Percentiles rank a stretch among this genome's conserved stretches.
Evolutionary conservation across 2,329 filamentous ascomycete genomes (phyloP).

Genomic region (Colletotrichum sp.): DNA sequence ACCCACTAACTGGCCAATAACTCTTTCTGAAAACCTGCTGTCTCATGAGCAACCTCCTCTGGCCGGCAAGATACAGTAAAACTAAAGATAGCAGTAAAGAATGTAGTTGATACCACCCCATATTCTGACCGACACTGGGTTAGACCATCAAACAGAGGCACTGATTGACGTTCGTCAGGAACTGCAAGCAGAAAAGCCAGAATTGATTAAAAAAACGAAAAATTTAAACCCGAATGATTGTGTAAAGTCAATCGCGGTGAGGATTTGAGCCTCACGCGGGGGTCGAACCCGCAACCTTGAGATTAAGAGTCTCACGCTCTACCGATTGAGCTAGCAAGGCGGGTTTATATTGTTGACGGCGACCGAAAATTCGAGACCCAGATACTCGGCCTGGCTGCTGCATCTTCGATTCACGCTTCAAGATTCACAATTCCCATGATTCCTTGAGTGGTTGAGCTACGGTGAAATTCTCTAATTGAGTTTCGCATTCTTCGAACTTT

Average conservation of each 20-base stretch:
- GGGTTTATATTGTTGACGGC: not conserved
- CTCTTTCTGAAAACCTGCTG: not conserved
- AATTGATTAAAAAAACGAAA: not conserved
- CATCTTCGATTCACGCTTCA: not conserved
- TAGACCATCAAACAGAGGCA: not conserved
- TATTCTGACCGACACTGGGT: not conserved
- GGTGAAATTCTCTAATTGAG: not conserved
- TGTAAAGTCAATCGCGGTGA: not conserved
- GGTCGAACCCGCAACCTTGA: conserved; percentile 27
- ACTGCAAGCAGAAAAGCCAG: not conserved
- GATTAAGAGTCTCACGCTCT: conserved; percentile 62
- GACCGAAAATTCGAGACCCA: not conserved
- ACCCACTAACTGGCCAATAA: not conserved
- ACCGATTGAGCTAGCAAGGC: conserved; percentile 22
- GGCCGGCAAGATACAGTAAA: not conserved
- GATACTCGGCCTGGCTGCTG: not conserved
- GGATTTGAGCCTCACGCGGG: conserved; percentile 24
- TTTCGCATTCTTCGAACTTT: not conserved
- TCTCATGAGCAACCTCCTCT: not conserved
- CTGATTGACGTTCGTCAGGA: not conserved
- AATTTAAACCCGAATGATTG: not conserved
- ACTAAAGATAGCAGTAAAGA: not conserved
- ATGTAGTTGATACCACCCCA: not conserved
- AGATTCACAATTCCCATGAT: not conserved
- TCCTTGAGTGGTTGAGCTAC: not conserved